Percentiles rank a stretch among this genome's conserved stretches.
Conservation (phyloP, 345 rosid genomes). For the Gossypium rotundifolium region DNA sequence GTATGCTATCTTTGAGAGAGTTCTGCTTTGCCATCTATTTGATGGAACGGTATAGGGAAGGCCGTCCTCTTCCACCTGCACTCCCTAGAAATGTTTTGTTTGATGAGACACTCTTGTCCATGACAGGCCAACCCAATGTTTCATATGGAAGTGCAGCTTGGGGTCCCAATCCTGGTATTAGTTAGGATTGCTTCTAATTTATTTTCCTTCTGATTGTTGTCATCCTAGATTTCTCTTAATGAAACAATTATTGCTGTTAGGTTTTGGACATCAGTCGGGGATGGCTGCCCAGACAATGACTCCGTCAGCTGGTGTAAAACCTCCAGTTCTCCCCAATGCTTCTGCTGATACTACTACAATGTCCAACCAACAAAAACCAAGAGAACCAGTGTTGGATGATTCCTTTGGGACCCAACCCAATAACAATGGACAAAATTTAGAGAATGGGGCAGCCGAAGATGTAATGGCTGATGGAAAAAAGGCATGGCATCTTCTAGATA, state of each 20-base stretch:
- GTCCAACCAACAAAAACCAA: slow-evolving; percentile 47
- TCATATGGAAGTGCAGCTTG: slow-evolving; percentile 66
- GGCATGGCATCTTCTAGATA: slow-evolving; percentile 23
- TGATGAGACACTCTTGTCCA: slow-evolving; percentile 81
- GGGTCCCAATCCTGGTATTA: slow-evolving; percentile 67
- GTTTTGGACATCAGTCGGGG: slow-evolving; percentile 61
- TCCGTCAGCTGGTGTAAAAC: slow-evolving; percentile 58
- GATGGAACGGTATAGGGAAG: slow-evolving; percentile 73
- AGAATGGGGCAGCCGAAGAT: slow-evolving; percentile 39
- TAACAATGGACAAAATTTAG: slow-evolving; percentile 33
- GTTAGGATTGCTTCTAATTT: slow-evolving; percentile 20
- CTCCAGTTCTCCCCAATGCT: slow-evolving; percentile 46
- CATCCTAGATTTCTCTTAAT: slow-evolving; percentile 17
- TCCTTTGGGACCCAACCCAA: slow-evolving; percentile 53
- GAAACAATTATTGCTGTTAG: slow-evolving; percentile 27
- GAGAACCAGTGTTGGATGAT: slow-evolving; percentile 44
- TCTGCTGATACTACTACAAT: slow-evolving; percentile 33
- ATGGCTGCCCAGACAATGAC: slow-evolving; percentile 47
- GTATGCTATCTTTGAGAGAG: slow-evolving; percentile 98
- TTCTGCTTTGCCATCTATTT: slow-evolving; percentile 46
- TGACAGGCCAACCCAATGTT: slow-evolving; percentile 69
- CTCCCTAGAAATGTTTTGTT: slow-evolving; percentile 78
- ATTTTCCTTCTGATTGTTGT: slow-evolving; percentile 17
- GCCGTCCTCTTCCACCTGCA: slow-evolving; percentile 72
- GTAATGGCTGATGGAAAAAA: slow-evolving; percentile 46